Percentiles rank a stretch among this genome's conserved stretches.
Conservation (phyloP, 2,329 filamentous ascomycete genomes). For the Ophiosphaerella korrae region DNA sequence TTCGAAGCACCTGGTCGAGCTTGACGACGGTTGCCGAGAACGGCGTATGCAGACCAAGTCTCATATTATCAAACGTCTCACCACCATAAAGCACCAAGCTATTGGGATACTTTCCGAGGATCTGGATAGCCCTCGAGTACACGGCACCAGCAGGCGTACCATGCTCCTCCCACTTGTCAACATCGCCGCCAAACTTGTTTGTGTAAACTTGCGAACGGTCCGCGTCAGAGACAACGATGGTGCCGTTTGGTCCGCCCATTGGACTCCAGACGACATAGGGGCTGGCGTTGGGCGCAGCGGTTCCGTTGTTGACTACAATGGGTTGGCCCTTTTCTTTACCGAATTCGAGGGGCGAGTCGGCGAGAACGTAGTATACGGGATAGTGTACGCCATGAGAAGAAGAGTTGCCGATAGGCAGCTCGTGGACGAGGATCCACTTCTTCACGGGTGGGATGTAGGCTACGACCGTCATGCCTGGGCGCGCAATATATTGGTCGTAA, state of each 20-base stretch:
- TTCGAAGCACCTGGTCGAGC: slow-evolving; percentile 9
- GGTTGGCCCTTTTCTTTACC: slow-evolving; percentile 14
- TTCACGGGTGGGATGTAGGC: slow-evolving; percentile 21
- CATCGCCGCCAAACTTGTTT: slow-evolving; percentile 18
- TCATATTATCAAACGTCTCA: slow-evolving; percentile 20
- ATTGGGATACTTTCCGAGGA: slow-evolving; percentile 19
- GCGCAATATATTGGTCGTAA: slow-evolving; percentile 20
- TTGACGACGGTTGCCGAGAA: slow-evolving; percentile 21
- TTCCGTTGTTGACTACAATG: slow-evolving; percentile 21
- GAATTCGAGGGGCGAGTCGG: slow-evolving; percentile 24
- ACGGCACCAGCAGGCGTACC: slow-evolving; percentile 22
- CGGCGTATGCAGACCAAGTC: slow-evolving; percentile 10
- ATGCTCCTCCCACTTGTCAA: slow-evolving; percentile 26
- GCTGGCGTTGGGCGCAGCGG: slow-evolving; percentile 21
- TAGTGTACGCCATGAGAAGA: slow-evolving; percentile 21
- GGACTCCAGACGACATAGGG: slow-evolving; percentile 31
- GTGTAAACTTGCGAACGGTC: slow-evolving; percentile 23
- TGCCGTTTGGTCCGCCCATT: slow-evolving; percentile 26
- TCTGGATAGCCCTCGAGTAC: slow-evolving; percentile 25
- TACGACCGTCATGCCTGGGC: slow-evolving; percentile 31
- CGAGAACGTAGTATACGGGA: slow-evolving; percentile 29
- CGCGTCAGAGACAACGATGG: slow-evolving; percentile 24
- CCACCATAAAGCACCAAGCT: slow-evolving; percentile 23
- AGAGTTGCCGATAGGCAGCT: slow-evolving; percentile 22
- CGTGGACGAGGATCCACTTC: slow-evolving; percentile 31